phyloP scores from a whole-genome alignment of 1,284 basidiomycete genomes.

The Cystobasidium slooffiae region DNA sequence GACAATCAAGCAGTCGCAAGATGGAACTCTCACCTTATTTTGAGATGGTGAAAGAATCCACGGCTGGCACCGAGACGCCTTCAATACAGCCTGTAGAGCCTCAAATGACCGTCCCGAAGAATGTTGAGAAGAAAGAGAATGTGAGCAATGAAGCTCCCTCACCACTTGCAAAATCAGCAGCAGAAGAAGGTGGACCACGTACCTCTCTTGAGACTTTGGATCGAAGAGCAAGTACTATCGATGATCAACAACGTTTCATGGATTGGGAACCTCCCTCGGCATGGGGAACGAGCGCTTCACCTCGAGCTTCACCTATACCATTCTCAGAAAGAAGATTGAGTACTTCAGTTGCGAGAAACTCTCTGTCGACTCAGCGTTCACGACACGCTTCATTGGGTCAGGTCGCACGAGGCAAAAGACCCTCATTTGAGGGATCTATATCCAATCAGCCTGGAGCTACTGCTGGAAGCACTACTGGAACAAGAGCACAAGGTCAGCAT shows the following conservation, averaged over 20 bases:
- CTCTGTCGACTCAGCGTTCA: not conserved
- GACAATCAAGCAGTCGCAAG: not conserved
- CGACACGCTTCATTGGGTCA: conserved; percentile 12
- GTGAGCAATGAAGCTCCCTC: not conserved
- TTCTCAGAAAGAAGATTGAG: conserved; percentile 34
- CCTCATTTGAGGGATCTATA: not conserved
- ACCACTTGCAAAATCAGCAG: not conserved
- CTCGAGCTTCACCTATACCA: conserved; percentile 14
- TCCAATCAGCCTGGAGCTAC: no score
- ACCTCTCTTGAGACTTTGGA: not conserved
- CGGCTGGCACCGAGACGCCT: not conserved
- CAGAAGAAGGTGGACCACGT: conserved; percentile 2
- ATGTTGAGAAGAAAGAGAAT: not conserved
- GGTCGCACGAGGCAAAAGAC: not conserved
- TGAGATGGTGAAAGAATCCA: not conserved
- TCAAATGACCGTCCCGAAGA: not conserved
- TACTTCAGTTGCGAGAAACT: conserved; percentile 24
- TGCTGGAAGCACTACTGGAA: no score
- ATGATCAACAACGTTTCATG: conserved; percentile 23
- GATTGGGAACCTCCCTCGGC: conserved; percentile 34
- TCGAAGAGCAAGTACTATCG: conserved; percentile 31
- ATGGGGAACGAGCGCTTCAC: conserved; percentile 23
- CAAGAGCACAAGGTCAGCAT: not conserved
- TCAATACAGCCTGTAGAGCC: no score
- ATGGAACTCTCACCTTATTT: not conserved